A percentile compares a stretch with the other conserved stretches of the same genome.
Evolutionary conservation across 495 filamentous ascomycete genomes (phyloP).

Genomic region (Neurospora sp.): DNA sequence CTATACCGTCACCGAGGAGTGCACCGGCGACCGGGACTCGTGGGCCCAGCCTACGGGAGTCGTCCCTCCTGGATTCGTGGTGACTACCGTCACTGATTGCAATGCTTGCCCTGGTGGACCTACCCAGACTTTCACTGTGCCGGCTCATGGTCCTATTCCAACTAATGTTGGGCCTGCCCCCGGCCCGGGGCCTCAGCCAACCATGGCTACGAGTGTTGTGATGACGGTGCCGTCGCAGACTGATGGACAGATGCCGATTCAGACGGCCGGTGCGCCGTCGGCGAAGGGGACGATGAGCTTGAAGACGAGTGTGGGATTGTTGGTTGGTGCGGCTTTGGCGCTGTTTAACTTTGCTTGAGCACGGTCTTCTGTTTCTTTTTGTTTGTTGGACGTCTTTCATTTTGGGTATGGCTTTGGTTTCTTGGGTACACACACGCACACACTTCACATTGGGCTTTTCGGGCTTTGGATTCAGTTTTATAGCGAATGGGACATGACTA

Average conservation of each 20-base stretch:
- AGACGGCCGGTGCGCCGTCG: slow-evolving; percentile 14
- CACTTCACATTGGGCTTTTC: not conserved
- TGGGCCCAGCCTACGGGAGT: slow-evolving; percentile 9
- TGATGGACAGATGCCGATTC: not conserved
- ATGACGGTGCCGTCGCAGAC: not conserved
- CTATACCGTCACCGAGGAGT: slow-evolving; percentile 37
- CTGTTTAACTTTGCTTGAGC: not conserved
- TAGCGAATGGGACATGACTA: slow-evolving; percentile 3
- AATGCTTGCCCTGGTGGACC: not conserved
- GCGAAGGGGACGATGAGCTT: slow-evolving; percentile 13
- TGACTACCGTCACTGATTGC: slow-evolving; percentile 20
- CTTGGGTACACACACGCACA: not conserved
- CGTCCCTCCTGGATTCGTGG: slow-evolving; percentile 30
- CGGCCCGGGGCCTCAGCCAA: not conserved
- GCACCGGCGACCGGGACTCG: slow-evolving; percentile 20
- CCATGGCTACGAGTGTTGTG: not conserved
- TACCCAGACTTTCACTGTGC: not conserved
- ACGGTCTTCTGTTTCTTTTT: not conserved
- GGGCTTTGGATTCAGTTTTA: not conserved
- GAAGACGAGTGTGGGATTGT: not conserved
- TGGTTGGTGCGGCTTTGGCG: not conserved
- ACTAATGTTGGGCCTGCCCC: not conserved
- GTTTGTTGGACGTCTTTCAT: not conserved
- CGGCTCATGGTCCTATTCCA: not conserved
- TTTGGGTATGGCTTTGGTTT: not conserved